These are phyloP conservation scores for Ustilago tritici DNA, from an alignment of 1,284 basidiomycete species.

Conservation along the genomic window DNA sequence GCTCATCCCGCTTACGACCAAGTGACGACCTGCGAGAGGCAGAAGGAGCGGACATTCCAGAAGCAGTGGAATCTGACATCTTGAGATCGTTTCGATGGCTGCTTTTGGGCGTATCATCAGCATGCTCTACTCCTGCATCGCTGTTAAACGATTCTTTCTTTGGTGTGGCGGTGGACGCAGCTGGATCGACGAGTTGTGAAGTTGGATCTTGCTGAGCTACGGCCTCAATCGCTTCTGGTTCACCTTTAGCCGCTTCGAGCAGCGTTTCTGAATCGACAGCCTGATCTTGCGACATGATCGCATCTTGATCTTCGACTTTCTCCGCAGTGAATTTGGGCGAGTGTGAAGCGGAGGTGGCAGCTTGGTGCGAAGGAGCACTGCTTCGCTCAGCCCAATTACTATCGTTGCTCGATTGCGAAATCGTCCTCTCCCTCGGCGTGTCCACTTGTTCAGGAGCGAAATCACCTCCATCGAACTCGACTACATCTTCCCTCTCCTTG, in stretches of 20 bases:
- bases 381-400: slow-evolving; percentile 42
- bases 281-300: slow-evolving; percentile 9
- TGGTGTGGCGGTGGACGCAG: slow-evolving; percentile 23
- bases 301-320: neutral
- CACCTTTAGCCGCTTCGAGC: slow-evolving; percentile 43
- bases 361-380: slow-evolving; percentile 23
- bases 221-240: slow-evolving; percentile 31
- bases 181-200: slow-evolving; percentile 32
- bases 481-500: slow-evolving; percentile 48
- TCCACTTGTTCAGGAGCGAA: slow-evolving; percentile 45
- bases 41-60: slow-evolving; percentile 17
- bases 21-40: slow-evolving; percentile 22
- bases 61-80: slow-evolving; percentile 11
- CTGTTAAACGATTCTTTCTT: slow-evolving; percentile 13
- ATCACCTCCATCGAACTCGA: slow-evolving; percentile 51
- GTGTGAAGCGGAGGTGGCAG: slow-evolving; percentile 8
- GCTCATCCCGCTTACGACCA: slow-evolving; percentile 12
- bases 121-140: neutral
- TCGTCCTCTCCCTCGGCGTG: slow-evolving; percentile 18
- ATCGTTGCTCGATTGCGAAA: slow-evolving; percentile 37
- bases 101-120: slow-evolving; percentile 15
- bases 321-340: neutral
- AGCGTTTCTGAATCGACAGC: slow-evolving; percentile 38
- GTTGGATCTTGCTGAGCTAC: slow-evolving; percentile 33
- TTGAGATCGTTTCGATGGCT: neutral